phyloP scores from a whole-genome alignment of 257 asterid genomes.

The Anisodus tanguticus region DNA sequence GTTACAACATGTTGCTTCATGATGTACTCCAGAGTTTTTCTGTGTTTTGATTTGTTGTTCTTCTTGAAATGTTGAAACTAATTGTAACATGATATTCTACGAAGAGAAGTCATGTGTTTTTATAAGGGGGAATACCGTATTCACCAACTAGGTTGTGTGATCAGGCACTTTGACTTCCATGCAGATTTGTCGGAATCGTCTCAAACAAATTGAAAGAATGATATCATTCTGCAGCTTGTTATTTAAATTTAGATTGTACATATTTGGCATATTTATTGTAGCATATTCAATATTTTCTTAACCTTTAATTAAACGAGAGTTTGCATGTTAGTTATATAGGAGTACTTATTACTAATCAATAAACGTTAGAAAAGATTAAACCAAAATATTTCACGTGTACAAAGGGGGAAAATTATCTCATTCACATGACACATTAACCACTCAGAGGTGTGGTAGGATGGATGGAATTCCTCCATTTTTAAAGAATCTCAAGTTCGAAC shows the following conservation, averaged over 20 bases:
- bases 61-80: not conserved
- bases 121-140: not conserved
- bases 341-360: not conserved
- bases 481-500: fast-evolving
- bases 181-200: slow-evolving; percentile 20
- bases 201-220: not conserved
- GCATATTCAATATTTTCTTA: not conserved
- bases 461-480: not conserved
- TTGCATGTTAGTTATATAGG: not conserved
- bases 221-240: no score
- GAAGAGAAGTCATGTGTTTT: not conserved
- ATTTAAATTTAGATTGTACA: not conserved
- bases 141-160: slow-evolving; percentile 25
- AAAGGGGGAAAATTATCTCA: no score
- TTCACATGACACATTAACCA: not conserved
- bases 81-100: not conserved
- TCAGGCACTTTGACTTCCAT: slow-evolving; percentile 31
- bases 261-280: not conserved
- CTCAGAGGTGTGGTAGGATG: not conserved
- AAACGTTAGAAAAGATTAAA: not conserved
- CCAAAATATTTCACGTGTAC: not conserved
- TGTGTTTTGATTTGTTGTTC: slow-evolving; percentile 12
- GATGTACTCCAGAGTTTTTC: not conserved
- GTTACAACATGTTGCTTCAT: slow-evolving; percentile 6
- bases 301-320: not conserved